These are phyloP conservation scores for Fusarium sp. DNA, from an alignment of 2,329 filamentous ascomycete species.

Conservation along the genomic window DNA sequence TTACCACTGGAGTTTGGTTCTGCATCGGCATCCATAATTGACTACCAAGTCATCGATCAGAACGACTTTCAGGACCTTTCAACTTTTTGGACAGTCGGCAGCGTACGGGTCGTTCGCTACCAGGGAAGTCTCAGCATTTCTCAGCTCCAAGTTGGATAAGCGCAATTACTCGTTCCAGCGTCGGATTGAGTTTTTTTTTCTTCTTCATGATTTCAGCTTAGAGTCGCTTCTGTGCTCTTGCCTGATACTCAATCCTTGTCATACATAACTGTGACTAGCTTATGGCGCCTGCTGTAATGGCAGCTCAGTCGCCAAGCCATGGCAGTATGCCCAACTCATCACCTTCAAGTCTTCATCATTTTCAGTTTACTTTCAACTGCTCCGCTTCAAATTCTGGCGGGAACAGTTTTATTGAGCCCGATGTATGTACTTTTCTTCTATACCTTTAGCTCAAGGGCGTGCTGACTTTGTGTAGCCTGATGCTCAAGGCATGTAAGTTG, in stretches of 20 bases:
- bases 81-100: not conserved
- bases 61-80: not conserved
- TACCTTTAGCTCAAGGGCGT: not conserved
- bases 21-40: not conserved
- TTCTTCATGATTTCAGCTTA: not conserved
- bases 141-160: slow-evolving; percentile 19
- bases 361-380: slow-evolving; percentile 49
- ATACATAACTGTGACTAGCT: not conserved
- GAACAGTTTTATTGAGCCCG: slow-evolving; percentile 48
- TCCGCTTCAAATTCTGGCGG: slow-evolving; percentile 38
- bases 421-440: slow-evolving; percentile 39
- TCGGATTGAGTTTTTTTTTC: slow-evolving; percentile 2
- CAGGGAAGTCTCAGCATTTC: slow-evolving; percentile 25
- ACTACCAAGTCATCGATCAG: not conserved
- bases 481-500: slow-evolving; percentile 39
- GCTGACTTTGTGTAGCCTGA: slow-evolving; percentile 38
- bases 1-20: not conserved
- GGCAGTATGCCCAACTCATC: slow-evolving; percentile 26
- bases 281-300: slow-evolving; percentile 25
- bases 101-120: slow-evolving; percentile 26
- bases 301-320: slow-evolving; percentile 12
- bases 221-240: not conserved
- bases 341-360: slow-evolving; percentile 33
- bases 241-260: not conserved
- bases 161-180: slow-evolving; percentile 6